These are phyloP conservation scores for Yamadazyma endophytica DNA, from an alignment of 805 yeast genomes.

Conservation along the genomic window DNA sequence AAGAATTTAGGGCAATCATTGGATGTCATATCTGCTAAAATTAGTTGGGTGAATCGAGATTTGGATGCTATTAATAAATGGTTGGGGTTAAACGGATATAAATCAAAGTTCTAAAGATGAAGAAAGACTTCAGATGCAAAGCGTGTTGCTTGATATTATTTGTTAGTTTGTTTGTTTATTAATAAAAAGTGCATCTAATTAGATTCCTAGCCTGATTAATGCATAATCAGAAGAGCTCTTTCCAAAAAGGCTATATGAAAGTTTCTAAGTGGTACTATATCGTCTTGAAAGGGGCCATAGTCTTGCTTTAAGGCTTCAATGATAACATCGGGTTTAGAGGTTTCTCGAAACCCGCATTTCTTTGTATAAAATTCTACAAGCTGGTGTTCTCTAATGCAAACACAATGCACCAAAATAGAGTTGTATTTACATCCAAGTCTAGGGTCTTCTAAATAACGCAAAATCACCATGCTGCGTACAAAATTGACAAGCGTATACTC, in stretches of 20 bases:
- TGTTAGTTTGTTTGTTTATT: no score
- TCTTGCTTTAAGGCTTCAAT: constrained; percentile 14
- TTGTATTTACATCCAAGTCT: no score
- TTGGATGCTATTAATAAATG: constrained; percentile 42
- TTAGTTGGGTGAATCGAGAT: constrained; percentile 58
- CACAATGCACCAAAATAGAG: no score
- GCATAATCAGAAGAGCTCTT: no score
- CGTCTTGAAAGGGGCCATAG: constrained; percentile 30
- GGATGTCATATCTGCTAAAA: constrained; percentile 55
- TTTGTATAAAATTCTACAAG: constrained; percentile 41
- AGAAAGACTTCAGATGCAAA: no score
- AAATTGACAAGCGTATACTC: constrained; percentile 17
- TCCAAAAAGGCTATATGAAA: constrained; percentile 39
- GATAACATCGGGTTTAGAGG: constrained; percentile 16
- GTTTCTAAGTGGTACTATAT: constrained; percentile 31
- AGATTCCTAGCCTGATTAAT: no score
- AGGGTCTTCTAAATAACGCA: no score
- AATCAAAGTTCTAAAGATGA: no score
- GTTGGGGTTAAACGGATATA: constrained; percentile 39
- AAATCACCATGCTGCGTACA: constrained; percentile 8
- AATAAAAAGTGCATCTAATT: no score
- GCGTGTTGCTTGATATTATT: no score
- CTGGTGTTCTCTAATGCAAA: constrained; percentile 47
- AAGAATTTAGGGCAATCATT: constrained; percentile 62
- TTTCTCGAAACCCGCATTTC: constrained; percentile 33